Conservation (phyloP, 2,329 filamentous ascomycete genomes). For the Verticillium nubilum region DNA sequence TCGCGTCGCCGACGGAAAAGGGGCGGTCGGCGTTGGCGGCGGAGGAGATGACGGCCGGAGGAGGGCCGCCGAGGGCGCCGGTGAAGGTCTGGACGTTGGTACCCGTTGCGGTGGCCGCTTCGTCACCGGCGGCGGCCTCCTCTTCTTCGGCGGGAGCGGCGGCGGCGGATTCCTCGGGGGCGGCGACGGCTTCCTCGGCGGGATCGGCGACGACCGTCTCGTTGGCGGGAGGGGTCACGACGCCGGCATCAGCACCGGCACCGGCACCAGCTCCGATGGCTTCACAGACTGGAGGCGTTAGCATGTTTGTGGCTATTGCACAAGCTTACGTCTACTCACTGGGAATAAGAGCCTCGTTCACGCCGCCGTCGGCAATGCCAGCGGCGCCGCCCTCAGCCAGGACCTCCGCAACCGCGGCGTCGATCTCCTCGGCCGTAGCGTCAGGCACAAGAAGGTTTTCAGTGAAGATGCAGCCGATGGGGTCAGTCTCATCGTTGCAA, state of each 20-base stretch:
- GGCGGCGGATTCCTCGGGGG: background rate
- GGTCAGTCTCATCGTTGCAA: constrained; percentile 41
- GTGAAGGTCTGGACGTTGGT: constrained; percentile 40
- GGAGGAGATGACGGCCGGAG: constrained; percentile 34
- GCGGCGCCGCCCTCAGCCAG: constrained; percentile 15
- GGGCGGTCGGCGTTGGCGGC: constrained; percentile 25
- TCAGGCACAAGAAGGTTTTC: constrained; percentile 48
- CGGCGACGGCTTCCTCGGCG: background rate
- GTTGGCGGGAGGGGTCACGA: constrained; percentile 10
- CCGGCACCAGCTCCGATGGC: background rate
- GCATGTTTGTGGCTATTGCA: background rate
- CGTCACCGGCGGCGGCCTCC: constrained; percentile 3
- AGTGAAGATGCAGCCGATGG: constrained; percentile 49
- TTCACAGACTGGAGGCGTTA: background rate
- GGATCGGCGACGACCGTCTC: background rate
- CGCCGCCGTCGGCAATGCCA: constrained; percentile 4
- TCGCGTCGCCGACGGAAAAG: constrained; percentile 50
- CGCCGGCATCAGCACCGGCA: constrained; percentile 11
- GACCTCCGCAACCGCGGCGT: constrained; percentile 37
- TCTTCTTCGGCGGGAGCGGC: background rate
- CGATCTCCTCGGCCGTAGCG: constrained; percentile 45
- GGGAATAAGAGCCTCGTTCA: background rate
- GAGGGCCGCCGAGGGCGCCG: constrained; percentile 34
- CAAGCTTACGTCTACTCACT: background rate
- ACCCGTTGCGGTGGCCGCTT: constrained; percentile 12